phyloP scores from a whole-genome alignment of 306 rosid species.

The Crotalaria pallida region DNA sequence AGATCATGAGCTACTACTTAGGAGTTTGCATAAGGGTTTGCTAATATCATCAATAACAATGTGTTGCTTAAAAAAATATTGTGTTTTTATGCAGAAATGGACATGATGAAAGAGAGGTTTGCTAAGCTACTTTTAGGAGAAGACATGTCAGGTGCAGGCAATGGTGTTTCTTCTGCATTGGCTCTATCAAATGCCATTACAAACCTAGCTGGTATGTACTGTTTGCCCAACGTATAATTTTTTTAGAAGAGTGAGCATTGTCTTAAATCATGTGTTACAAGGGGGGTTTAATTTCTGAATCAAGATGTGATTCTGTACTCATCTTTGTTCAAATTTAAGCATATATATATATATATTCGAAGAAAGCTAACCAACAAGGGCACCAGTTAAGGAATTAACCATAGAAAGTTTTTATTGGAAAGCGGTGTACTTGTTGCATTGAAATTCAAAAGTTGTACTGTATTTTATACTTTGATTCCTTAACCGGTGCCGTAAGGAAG shows the following conservation, averaged over 20 bases:
- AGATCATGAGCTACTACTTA: neutral
- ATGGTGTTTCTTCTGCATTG: slow-evolving; percentile 92
- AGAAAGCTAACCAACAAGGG: no score
- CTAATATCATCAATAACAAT: neutral
- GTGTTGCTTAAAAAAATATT: neutral
- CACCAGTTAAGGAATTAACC: no score
- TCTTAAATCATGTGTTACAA: neutral
- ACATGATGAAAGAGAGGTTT: slow-evolving; percentile 77
- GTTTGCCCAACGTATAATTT: neutral
- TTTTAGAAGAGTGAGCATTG: no score
- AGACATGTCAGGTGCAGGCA: slow-evolving; percentile 99
- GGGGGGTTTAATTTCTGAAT: neutral
- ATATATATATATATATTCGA: no score
- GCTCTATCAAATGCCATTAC: slow-evolving; percentile 93
- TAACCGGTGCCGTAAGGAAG: no score
- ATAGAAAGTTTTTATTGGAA: no score
- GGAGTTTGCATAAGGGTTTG: neutral
- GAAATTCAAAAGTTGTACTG: no score
- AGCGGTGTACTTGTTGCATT: no score
- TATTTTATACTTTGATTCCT: no score
- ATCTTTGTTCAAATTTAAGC: neutral
- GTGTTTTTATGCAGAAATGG: slow-evolving; percentile 48
- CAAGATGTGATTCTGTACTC: neutral
- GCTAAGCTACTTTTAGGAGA: slow-evolving; percentile 89
- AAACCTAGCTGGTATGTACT: slow-evolving; percentile 69